Base-by-base conservation (phyloP, 2,329 filamentous ascomycete species). In the Colletotrichum horii region DNA sequence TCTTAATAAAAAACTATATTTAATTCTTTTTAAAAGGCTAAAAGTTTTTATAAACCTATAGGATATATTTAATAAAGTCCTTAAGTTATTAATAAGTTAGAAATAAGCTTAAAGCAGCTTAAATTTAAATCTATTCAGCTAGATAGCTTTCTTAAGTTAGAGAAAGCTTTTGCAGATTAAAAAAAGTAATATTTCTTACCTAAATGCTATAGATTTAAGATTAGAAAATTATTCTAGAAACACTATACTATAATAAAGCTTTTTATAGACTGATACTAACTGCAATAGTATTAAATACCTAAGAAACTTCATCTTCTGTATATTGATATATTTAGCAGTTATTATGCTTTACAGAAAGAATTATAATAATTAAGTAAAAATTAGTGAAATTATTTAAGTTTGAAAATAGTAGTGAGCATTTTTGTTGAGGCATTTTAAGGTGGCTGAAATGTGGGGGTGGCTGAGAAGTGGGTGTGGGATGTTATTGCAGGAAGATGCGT, bases 261-360 rank as follows among this genome's bases (percentile, higher is more conserved):
- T 48, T 48, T 48, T 6, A 9, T 48, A 48, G 43, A 30, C 48
- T 58, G 11, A 4, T 16, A 22, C 69, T 80, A 28, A 48, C 83
- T 28, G 48, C 78, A 14, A 78, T 79, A 22, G 66, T 52, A 5
- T 68, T 8, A 16, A 68, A 8, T 14, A 52, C 66, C 15, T 60
- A 22, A 8, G 15, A 15, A 32, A 68, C 22, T 5, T 68, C 5
- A 68, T 43, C 30, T 60, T 68, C 32, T 15, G 32, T 38, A 22
- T 68, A 68, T 9, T 60, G 7, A n/a, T 4, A 14, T 6, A 48
- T 48, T 5, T 3, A 3, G 15, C n/a, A 43, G 26, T 24, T n/a
- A 68, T 68, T 15, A 28, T 19, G 22, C 2, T 24, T n/a, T 3
- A 6, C 26, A 30, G 22, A 66, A 52, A 30, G 30, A n/a, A 2